Evolutionary conservation across 2,329 filamentous ascomycete species (phyloP), one percentile per base, ranked within the genome.

Genomic region (Hymenoscyphus linearis): DNA sequence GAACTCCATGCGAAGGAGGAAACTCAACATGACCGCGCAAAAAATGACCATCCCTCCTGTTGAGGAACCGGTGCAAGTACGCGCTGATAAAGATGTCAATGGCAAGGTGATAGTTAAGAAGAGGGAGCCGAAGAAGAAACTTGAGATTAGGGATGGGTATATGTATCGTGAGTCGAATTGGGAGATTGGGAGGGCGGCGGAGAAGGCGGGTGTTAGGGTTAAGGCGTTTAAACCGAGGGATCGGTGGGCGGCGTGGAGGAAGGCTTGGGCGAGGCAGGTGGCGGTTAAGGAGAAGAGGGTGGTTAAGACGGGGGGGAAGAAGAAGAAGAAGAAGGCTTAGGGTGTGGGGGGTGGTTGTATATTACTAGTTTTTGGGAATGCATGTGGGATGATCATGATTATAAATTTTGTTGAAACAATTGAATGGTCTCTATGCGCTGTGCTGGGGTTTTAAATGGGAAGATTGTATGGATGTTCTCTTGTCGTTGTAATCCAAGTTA

Each of bases 1-100:
- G 27, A 88, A 93, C 73, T 88, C 88, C 3, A 85, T 89, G 64
- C 85, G 90, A 60, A 84, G 87, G 70, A 84, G 95, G 67, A 83
- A 85, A 58, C 81, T 99, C 63, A 89, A 89, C 69, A 88, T 96
- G 83, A 79, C 87, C 4, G 83, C 80, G 22, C 73, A 77, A 34
- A 74, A 79, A 52, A 78, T 83, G 66, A 75, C 73, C 2, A 70
- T 70, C 1, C 68, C 73, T 4, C 60, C 66, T 0, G 44, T 65
- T 7, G 60, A 55, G 1, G 61, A 60, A 26, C 58, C 61, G 13
- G 57, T 60, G 1, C 31, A 63, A 26, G 52, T 59, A 1, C 31
- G 52, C 4, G 56, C 58, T 2, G 68, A 66, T 50, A 13, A 67
- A 25, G 60, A 66, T 3, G 12, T 62, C 4, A 68, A 64, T 14